phyloP scores from a whole-genome alignment of 2,329 filamentous ascomycete species.

The Aureobasidium namibiae region DNA sequence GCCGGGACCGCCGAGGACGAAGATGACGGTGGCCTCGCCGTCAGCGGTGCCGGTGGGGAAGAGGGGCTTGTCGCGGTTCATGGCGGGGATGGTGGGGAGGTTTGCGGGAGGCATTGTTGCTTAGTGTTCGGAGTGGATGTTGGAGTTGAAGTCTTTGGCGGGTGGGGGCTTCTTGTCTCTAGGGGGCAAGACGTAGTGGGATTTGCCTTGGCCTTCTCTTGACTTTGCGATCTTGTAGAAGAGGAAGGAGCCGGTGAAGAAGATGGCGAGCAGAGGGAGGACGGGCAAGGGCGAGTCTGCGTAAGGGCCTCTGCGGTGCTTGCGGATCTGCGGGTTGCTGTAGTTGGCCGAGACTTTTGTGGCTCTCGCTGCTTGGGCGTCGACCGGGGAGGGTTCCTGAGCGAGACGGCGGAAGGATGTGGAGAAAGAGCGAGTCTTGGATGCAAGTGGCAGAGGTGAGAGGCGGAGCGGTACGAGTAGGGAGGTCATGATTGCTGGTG shows the following conservation, averaged over 20 bases:
- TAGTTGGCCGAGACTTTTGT: conserved; percentile 11
- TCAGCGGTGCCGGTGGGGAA: conserved; percentile 51
- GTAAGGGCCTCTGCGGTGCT: conserved; percentile 15
- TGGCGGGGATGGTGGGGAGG: conserved; percentile 34
- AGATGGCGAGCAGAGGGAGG: conserved; percentile 40
- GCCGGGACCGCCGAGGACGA: conserved; percentile 91
- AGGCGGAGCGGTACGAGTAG: not conserved
- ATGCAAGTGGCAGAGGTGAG: not conserved
- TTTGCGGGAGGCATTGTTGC: conserved; percentile 20
- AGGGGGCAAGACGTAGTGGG: conserved; percentile 23
- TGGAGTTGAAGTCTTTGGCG: conserved; percentile 12
- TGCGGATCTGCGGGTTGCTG: conserved; percentile 14
- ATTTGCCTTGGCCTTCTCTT: conserved; percentile 30
- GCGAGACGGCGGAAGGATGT: not conserved
- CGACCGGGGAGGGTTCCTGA: conserved; percentile 5
- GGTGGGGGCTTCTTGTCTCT: conserved; percentile 17
- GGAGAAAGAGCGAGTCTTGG: not conserved
- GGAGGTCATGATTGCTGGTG: conserved; percentile 10
- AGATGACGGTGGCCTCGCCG: conserved; percentile 78
- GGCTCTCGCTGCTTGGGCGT: conserved; percentile 1
- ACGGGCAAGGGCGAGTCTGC: conserved; percentile 31
- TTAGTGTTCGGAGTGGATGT: conserved; percentile 11
- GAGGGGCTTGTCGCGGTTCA: conserved; percentile 53
- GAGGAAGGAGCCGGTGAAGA: conserved; percentile 35
- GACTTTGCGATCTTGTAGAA: conserved; percentile 41